Evolutionary conservation across 2,329 filamentous ascomycete genomes (phyloP).

Genomic region (Trichophyton verrucosum): DNA sequence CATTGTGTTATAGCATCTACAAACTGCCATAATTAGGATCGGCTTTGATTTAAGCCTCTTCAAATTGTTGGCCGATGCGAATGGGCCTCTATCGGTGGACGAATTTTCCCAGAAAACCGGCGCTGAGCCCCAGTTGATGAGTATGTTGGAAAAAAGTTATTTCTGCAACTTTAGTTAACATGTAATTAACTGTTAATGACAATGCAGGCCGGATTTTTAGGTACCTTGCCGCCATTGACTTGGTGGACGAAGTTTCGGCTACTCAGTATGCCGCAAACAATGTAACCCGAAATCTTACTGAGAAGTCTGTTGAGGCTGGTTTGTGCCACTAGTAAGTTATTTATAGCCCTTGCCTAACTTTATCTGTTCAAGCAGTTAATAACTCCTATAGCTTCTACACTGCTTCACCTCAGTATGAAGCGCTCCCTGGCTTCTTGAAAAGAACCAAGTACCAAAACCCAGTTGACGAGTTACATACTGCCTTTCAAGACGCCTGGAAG

Average conservation of each 20-base stretch:
- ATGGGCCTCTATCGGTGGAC: constrained; percentile 4
- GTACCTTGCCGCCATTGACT: constrained; percentile 10
- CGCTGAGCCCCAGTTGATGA: neutral
- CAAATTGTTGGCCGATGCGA: neutral
- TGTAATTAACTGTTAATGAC: neutral
- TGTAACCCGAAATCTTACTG: constrained; percentile 11
- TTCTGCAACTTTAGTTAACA: neutral
- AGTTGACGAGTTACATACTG: constrained; percentile 17
- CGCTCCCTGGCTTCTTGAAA: constrained; percentile 19
- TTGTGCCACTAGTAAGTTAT: constrained; percentile 16
- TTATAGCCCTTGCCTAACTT: neutral
- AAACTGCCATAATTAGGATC: neutral
- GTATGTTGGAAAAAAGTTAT: neutral
- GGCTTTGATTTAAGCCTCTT: neutral
- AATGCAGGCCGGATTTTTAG: constrained; percentile 15
- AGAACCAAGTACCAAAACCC: constrained; percentile 21
- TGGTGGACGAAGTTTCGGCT: constrained; percentile 9
- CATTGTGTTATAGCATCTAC: neutral
- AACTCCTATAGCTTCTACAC: neutral
- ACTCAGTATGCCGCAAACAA: neutral
- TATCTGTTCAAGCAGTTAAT: neutral
- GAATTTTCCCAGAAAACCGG: neutral
- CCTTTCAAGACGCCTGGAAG: constrained; percentile 20
- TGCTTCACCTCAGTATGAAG: neutral
- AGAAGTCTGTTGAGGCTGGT: constrained; percentile 15